Evolutionary conservation across 106 monocot species (phyloP), one percentile per base, ranked within the genome.

Genomic region (Acorus calamus): DNA sequence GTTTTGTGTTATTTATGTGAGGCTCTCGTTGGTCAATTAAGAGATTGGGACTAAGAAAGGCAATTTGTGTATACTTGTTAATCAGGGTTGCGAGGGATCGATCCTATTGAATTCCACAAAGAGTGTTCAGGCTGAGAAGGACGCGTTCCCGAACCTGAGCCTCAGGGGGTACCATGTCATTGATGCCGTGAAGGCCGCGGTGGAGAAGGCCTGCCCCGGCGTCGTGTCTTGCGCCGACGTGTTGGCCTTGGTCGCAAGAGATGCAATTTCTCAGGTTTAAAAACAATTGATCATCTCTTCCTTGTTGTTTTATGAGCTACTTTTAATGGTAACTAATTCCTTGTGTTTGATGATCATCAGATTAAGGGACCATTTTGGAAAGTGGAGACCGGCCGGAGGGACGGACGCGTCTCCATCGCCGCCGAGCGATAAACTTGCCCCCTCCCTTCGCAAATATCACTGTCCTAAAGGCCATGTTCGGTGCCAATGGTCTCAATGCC

Each of bases 331-430:
- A n/a, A n/a, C n/a, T n/a, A n/a, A n/a, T n/a, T n/a, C n/a, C n/a
- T n/a, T n/a, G n/a, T n/a, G n/a, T n/a, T 7, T 50, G 9, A 42
- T 8, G 7, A 52, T 55, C 3, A 66, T 3, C 63, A 81, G 81
- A 73, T 64, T 13, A 61, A 69, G 4, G 70, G 74, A 3, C 70
- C 74, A 8, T 74, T 3, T 42, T 78, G 78, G 78, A 51, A 63
- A 6, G 75, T 69, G 9, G 61, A 28, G 42, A 69, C 70, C 7
- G 76, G 76, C 0, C 45, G 76, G 8, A 13, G 76, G 9, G 76
- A 76, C 43, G 76, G 76, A 3, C 14, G 14, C 3, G 70, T 76
- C 44, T 76, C 76, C 45, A 60, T 46, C 47, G 10, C 64, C 50
- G 55, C 48, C 1, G 76, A 76, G 70, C 70, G 0, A 53, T 65